phyloP scores from a whole-genome alignment of 306 rosid genomes.

The Vigna hirtella region DNA sequence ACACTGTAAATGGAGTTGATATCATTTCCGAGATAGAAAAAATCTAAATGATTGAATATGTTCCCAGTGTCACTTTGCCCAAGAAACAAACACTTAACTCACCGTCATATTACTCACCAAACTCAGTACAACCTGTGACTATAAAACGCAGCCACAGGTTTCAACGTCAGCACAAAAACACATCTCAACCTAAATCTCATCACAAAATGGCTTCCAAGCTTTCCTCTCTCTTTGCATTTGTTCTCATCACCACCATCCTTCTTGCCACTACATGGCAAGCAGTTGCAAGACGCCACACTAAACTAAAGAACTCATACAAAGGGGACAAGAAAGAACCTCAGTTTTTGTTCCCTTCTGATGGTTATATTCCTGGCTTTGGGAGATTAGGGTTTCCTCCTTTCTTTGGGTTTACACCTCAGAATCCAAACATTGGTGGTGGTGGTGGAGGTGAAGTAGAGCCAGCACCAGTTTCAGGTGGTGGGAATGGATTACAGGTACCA shows the following conservation, averaged over 20 bases:
- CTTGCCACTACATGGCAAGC: slow-evolving; percentile 51
- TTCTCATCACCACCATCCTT: slow-evolving; percentile 48
- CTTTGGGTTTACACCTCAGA: slow-evolving; percentile 27
- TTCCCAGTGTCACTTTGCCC: background rate
- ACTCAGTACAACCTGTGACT: slow-evolving; percentile 38
- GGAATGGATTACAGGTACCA: slow-evolving; percentile 25
- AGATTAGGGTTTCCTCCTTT: slow-evolving; percentile 49
- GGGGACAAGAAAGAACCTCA: slow-evolving; percentile 64
- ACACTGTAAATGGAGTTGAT: too few relatives aligned
- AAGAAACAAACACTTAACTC: slow-evolving; percentile 47
- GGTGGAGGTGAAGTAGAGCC: slow-evolving; percentile 11
- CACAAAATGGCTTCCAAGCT: slow-evolving; percentile 58
- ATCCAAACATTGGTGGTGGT: slow-evolving; percentile 39
- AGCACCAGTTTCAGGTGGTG: slow-evolving; percentile 12
- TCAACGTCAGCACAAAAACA: slow-evolving; percentile 49
- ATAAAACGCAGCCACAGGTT: slow-evolving; percentile 46
- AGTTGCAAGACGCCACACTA: slow-evolving; percentile 43
- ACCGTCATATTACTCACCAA: slow-evolving; percentile 54
- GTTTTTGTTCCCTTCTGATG: slow-evolving; percentile 49
- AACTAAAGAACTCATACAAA: slow-evolving; percentile 37
- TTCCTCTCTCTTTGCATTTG: slow-evolving; percentile 44
- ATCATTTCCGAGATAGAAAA: too few relatives aligned
- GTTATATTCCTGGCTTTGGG: slow-evolving; percentile 68
- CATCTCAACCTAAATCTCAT: background rate
- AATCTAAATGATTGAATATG: background rate